These are phyloP conservation scores for Fusarium solani-melongenae DNA, from an alignment of 2,329 filamentous ascomycete genomes.

Conservation along the genomic window DNA sequence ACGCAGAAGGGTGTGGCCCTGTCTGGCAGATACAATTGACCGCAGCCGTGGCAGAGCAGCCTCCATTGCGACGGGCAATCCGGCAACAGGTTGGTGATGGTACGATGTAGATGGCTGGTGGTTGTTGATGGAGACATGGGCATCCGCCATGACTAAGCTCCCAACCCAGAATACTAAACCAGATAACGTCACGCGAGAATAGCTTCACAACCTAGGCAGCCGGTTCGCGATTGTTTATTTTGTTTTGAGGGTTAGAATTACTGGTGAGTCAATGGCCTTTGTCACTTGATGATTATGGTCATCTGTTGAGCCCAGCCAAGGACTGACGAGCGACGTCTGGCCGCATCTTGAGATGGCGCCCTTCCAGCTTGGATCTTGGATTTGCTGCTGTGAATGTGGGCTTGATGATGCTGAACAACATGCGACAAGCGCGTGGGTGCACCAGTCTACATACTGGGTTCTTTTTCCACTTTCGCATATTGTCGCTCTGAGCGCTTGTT, in stretches of 20 bases:
- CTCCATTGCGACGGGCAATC: constrained; percentile 38
- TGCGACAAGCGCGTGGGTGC: too few species aligned
- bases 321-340: neutral
- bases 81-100: constrained; percentile 15
- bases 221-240: neutral
- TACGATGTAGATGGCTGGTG: constrained; percentile 16
- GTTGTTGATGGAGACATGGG: constrained; percentile 9
- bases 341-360: neutral
- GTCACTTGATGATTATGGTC: neutral
- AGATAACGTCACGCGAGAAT: neutral
- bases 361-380: too few species aligned
- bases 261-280: neutral
- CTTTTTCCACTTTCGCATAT: too few species aligned
- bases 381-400: too few species aligned
- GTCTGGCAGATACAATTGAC: constrained; percentile 25
- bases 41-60: constrained; percentile 35
- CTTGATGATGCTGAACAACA: too few species aligned
- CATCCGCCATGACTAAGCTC: neutral
- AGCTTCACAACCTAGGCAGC: neutral
- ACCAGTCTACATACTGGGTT: too few species aligned
- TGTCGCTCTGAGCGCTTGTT: too few species aligned
- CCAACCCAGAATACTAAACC: neutral
- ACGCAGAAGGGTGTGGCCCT: constrained; percentile 23
- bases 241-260: neutral
- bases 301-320: neutral